Evolutionary conservation across 2,329 filamentous ascomycete genomes (phyloP), one percentile per base, ranked within the genome.

Genomic region (Fusarium sororula): DNA sequence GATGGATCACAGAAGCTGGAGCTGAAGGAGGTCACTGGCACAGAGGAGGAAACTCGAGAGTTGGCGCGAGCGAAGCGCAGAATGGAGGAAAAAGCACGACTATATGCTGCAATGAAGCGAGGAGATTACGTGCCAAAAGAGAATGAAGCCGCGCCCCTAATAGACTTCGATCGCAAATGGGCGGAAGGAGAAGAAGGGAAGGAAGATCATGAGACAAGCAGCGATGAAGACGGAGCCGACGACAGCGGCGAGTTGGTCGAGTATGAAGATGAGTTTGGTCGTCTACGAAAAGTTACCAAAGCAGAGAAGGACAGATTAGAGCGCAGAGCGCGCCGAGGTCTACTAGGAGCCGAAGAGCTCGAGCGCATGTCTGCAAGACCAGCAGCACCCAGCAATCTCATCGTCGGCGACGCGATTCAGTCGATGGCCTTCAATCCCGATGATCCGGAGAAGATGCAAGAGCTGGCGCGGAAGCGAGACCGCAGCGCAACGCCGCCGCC

Each of bases 151-250:
- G 90, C 91, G 75, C 88, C 89, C 30, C 88, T 97, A 32, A 92
- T 99, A 6, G 96, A 99, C 84, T 99, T 99, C 82, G 96, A 98
- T 83, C 88, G 92, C 69, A 99, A 98, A 84, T 98, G 96, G 95
- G 94, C 93, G 0, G 94, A 97, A 79, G 84, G 85, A 37, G 72
- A 91, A 62, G 92, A 80, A 70, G 78, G 81, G 30, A 80, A 81
- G n/a, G 86, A 90, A 44, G 91, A 94, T 75, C 90, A 93, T 72
- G 91, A 83, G n/a, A 79, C 73, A 12, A 79, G 79, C 47, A 82
- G 79, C 63, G 81, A 81, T 15, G 80, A 84, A 12, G 82, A 81
- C 6, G 82, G 84, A n/a, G 84, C 85, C 20, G 84, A 81, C 76
- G 74, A 78, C 26, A 84, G 85, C 48, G 85, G 87, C 32, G 92